Percentiles rank a stretch among this genome's conserved stretches.
These are phyloP conservation scores for Malassezia yamatoensis DNA, from an alignment of 1,284 basidiomycete species.

Conservation along the genomic window DNA sequence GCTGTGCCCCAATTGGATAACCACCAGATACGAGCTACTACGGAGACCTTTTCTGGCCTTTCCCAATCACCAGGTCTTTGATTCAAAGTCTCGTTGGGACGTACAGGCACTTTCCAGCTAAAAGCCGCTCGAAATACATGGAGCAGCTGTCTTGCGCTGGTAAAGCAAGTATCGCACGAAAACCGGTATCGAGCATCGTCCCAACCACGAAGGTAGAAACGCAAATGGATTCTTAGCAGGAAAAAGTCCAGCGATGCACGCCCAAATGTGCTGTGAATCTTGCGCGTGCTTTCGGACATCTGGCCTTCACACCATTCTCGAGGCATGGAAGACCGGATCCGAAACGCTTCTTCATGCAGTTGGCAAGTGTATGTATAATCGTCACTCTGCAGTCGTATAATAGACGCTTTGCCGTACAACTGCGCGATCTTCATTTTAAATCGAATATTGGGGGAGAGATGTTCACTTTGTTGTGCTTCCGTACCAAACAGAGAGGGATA, in stretches of 20 bases:
- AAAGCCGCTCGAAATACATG: constrained; percentile 33
- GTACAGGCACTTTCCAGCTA: constrained; percentile 29
- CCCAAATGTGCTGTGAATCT: constrained; percentile 18
- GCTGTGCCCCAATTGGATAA: constrained; percentile 34
- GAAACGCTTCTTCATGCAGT: constrained; percentile 24
- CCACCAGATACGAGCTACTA: constrained; percentile 26
- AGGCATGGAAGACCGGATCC: neutral
- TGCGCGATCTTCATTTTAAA: constrained; percentile 21
- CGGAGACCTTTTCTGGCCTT: constrained; percentile 23
- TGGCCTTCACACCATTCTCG: neutral
- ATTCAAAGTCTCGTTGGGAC: constrained; percentile 9
- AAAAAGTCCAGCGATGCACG: constrained; percentile 10
- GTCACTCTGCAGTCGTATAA: constrained; percentile 25
- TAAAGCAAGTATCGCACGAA: constrained; percentile 35
- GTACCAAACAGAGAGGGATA: constrained; percentile 18
- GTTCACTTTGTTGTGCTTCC: constrained; percentile 10
- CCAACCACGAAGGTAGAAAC: constrained; percentile 41
- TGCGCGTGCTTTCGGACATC: constrained; percentile 15
- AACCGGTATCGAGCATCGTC: constrained; percentile 26
- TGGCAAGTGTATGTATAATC: constrained; percentile 28
- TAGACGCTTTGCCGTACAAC: constrained; percentile 20
- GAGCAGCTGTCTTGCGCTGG: constrained; percentile 27
- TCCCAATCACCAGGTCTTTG: constrained; percentile 13
- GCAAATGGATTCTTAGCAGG: constrained; percentile 26
- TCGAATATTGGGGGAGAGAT: constrained; percentile 5